Base-by-base conservation (phyloP, 129 eudicot species). In the Scalesia atractyloides region DNA sequence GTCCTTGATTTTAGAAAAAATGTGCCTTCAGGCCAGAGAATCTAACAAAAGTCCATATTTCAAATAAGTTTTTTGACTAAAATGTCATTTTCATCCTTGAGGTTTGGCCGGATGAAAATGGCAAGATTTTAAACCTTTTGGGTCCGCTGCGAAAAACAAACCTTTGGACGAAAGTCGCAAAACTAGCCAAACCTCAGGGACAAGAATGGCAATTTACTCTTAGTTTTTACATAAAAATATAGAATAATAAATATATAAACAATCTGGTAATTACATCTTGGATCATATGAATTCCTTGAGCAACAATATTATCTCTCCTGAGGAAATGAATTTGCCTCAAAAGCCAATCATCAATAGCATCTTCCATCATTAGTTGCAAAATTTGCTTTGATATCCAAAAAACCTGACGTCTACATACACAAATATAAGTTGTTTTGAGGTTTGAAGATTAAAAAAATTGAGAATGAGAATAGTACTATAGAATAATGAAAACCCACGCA, bases 361-460 rank as follows among this genome's bases (percentile, higher is more conserved):
- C 99, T 76, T 95, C 99, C 99, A 95, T 95, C 76, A 95, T 85
- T 68, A 95, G 78, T 81, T 95, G 99, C 82, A 95, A 77, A 18
- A 95, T 91, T 85, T 95, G 97, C 84, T 88, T 95, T 62, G 99
- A 95, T 65, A 95, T 95, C 99, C 99, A 95, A 80, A 95, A 95
- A 12, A 86, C 99, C 54, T 95, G 99, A 39, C 99, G 77, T 72
- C 99, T 95, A 84, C 73, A 79, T 62, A 72, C 10, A 66, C 46
- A 15, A 69, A 39, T 48, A 39, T 19, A 30, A 36, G 60, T 47
- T 14, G 15, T 64, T 64, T 15, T 2, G 64, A 76, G 53, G 16
- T 14, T 60, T 73, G 78, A 3, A 16, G 68, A 14, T 30, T 37
- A 24, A 24, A 24, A 24, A 24, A 24, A 24, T 37, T 37, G 9